Conservation (phyloP, 2,329 filamentous ascomycete genomes). For the Claviceps sp. region DNA sequence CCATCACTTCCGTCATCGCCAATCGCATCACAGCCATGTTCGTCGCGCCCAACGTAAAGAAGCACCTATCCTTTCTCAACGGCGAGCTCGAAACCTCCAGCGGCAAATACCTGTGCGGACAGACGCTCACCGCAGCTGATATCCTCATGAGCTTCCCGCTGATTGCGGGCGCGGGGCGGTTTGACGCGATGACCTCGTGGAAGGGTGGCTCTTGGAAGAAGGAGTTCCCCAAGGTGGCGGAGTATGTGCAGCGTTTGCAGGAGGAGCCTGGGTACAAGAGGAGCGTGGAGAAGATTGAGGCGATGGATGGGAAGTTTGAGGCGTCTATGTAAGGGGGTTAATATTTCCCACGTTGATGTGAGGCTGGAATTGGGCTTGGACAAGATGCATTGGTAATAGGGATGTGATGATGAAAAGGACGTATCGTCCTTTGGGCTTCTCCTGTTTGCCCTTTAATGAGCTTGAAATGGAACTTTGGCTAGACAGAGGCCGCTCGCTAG, state of each 20-base stretch:
- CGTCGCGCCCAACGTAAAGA: conserved; percentile 33
- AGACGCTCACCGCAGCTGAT: conserved; percentile 36
- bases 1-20: conserved; percentile 33
- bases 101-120: conserved; percentile 34
- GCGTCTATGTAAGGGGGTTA: conserved; percentile 5
- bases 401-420: not conserved
- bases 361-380: not conserved
- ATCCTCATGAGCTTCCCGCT: conserved; percentile 41
- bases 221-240: conserved; percentile 30
- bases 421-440: too few relatives aligned
- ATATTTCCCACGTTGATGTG: not conserved
- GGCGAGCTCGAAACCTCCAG: conserved; percentile 32
- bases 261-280: conserved; percentile 32
- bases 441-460: too few relatives aligned
- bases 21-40: conserved; percentile 25
- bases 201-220: conserved; percentile 24
- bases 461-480: too few relatives aligned
- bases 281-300: conserved; percentile 34
- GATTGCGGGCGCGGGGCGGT: conserved; percentile 27
- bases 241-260: conserved; percentile 33
- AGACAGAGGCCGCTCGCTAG: too few relatives aligned
- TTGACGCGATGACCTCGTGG: conserved; percentile 29
- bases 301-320: conserved; percentile 29
- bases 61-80: conserved; percentile 37
- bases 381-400: not conserved